Base-by-base conservation (phyloP, 2,329 filamentous ascomycete species). In the Paracoccidioides lutzii region DNA sequence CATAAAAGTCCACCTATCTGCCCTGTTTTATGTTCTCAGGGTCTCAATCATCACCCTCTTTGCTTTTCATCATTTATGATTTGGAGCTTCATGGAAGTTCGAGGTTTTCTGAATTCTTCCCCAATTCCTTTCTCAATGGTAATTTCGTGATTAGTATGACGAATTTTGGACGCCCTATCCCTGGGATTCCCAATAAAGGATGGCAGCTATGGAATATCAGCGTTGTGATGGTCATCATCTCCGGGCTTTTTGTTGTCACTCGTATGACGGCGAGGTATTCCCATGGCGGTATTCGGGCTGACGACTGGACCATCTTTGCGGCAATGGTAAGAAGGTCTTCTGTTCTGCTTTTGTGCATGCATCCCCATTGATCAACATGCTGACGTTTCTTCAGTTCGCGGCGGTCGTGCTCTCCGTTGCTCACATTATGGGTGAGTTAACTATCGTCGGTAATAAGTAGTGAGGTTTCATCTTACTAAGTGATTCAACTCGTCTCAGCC, bases 121-220 rank as follows among this genome's bases (percentile, higher is more conserved):
- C 22, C 22, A 22, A 22, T 22, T 22, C 22, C 22, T 22, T 2
- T 22, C 22, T 22, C 22, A 22, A 22, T 22, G 22, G 22, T 22
- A 1, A 22, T 22, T 22, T 22, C 22, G 22, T 22, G 22, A 22
- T 22, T 22, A 22, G 22, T 10, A 44, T 44, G 42, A 22, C 42
- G 22, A 44, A 30, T 22, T 9, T 44, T 22, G 22, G 61, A 3
- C 69, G 66, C 53, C 75, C 71, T 0, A 77, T 71, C 10, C 41
- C 41, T 9, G 42, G 22, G 14, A 7, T 28, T 12, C 15, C 22
- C 7, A 44, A 44, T n/a, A 44, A 22, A 44, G 42, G 42, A 28
- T 44, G 42, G 42, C 22, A 4, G 15, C 22, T 44, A 30, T 44
- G 22, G 22, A 30, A 28, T 10, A 22, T 44, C 30, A 44, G 15